Base-by-base conservation (phyloP, 1,284 basidiomycete species). In the Apiotrichum domesticum region DNA sequence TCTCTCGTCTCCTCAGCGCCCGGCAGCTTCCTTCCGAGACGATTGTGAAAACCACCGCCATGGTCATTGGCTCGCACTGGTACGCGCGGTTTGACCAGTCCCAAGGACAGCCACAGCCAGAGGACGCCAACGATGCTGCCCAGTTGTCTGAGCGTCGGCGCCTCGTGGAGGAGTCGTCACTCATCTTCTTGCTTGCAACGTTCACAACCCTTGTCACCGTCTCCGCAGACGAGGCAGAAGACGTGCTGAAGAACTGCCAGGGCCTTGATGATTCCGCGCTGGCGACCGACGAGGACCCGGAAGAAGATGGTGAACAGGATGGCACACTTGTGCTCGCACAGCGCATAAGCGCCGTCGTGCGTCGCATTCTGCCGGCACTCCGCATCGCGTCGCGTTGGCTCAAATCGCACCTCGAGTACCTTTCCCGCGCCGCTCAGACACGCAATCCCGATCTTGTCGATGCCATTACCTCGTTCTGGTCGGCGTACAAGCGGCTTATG, bases 331-430 rank as follows among this genome's bases (percentile, higher is more conserved):
- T 62, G 35, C 79, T 90, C 4, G 87, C 89, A 5, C 85, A 87
- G 66, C 81, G 83, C 40, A 94, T 98, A 67, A 88, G 87, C 1
- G 91, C 91, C 1, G 83, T 85, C 7, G 86, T 97, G 58, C 82
- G 94, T 35, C 82, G 95, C 35, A 87, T 87, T 9, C 79, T 98
- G 3, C 92, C 94, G 2, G 86, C 90, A 5, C 77, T 98, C 49
- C 84, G 95, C 13, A 86, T 98, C 52, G 83, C 87, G 2, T 86
- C 85, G 66, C 95, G 94, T 72, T 98, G 95, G 95, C 74, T 95
- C 33, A 82, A 84, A 45, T 84, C 84, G 5, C 90, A 97, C 71
- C 75, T 86, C 59, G 84, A 85, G 57, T 91, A 92, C 66, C 74
- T 94, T 47, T 35, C 57, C 1, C 70, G 76, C 0, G 55, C 66